Percentiles rank a stretch among this genome's conserved stretches.
These are phyloP conservation scores for Cladophialophora chaetospira DNA, from an alignment of 2,329 filamentous ascomycete species.

Conservation along the genomic window DNA sequence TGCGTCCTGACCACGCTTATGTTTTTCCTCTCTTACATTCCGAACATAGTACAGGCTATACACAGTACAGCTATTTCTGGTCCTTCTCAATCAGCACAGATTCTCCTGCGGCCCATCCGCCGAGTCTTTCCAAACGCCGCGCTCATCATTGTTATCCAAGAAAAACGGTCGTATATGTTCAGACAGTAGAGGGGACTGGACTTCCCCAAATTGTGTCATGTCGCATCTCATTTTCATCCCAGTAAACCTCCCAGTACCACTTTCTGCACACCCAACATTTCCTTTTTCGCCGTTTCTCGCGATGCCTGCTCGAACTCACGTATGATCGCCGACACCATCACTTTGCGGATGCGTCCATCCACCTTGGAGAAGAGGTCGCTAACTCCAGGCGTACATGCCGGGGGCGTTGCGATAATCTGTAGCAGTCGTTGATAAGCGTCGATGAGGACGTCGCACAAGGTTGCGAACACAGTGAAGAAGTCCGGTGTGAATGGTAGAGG, in stretches of 20 bases:
- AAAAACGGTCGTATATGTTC: constrained; percentile 7
- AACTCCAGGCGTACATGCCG: constrained; percentile 68
- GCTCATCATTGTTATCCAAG: constrained; percentile 21
- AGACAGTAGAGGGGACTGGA: not conserved
- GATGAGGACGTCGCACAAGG: constrained; percentile 90
- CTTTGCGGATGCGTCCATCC: constrained; percentile 81
- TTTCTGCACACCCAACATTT: constrained; percentile 82
- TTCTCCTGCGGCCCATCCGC: not conserved
- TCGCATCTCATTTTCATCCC: constrained; percentile 36
- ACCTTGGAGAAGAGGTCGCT: constrained; percentile 89
- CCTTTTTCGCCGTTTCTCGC: constrained; percentile 71
- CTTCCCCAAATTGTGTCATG: not conserved
- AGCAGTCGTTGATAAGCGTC: constrained; percentile 85
- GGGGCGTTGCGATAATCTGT: constrained; percentile 71
- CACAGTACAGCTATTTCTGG: not conserved
- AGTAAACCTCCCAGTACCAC: constrained; percentile 87
- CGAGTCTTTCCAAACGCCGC: constrained; percentile 12
- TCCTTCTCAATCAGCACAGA: not conserved
- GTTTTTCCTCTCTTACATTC: no score
- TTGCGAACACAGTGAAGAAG: constrained; percentile 95
- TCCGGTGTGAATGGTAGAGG: constrained; percentile 93
- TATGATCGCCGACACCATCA: constrained; percentile 82
- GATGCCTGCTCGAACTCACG: constrained; percentile 92
- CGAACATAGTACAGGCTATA: constrained; percentile 1
- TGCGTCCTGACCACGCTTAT: no score